Conservation (phyloP, 441 rosid genomes). For the Aquilaria agallochum region DNA sequence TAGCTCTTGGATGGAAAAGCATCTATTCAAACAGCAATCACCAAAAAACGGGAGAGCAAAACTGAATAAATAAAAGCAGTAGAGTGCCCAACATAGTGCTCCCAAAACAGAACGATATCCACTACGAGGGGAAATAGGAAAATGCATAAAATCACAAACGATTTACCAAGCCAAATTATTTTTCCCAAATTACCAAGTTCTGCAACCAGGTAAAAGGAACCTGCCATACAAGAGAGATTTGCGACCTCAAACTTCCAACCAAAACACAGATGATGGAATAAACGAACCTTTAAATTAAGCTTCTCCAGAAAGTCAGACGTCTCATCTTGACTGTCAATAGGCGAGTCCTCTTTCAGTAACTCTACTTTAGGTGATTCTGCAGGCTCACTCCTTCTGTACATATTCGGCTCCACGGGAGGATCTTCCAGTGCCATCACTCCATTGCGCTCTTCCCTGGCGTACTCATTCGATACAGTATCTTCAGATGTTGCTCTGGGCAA, state of each 20-base stretch:
- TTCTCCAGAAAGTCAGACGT: constrained; percentile 40
- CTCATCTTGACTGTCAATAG: constrained; percentile 30
- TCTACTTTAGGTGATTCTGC: constrained; percentile 15
- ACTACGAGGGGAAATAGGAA: too few species aligned
- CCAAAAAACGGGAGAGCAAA: background rate
- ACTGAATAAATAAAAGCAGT: too few species aligned
- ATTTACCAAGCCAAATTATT: background rate
- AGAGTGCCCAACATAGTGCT: too few species aligned
- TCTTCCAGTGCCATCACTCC: constrained; percentile 26
- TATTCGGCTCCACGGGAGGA: constrained; percentile 25
- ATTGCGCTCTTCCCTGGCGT: constrained; percentile 35
- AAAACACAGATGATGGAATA: background rate
- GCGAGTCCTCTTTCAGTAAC: constrained; percentile 20
- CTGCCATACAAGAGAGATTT: background rate
- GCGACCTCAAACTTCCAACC: background rate
- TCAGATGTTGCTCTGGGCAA: constrained; percentile 54
- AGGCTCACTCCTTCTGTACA: constrained; percentile 20
- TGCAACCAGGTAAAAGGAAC: background rate
- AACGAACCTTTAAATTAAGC: constrained; percentile 42
- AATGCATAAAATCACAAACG: too few species aligned
- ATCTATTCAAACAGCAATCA: background rate
- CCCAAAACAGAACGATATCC: too few species aligned
- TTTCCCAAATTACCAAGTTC: background rate
- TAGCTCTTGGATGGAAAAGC: background rate
- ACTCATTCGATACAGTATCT: constrained; percentile 37